Conservation (phyloP, 1,284 basidiomycete genomes). For the Rhodotorula sp. region DNA sequence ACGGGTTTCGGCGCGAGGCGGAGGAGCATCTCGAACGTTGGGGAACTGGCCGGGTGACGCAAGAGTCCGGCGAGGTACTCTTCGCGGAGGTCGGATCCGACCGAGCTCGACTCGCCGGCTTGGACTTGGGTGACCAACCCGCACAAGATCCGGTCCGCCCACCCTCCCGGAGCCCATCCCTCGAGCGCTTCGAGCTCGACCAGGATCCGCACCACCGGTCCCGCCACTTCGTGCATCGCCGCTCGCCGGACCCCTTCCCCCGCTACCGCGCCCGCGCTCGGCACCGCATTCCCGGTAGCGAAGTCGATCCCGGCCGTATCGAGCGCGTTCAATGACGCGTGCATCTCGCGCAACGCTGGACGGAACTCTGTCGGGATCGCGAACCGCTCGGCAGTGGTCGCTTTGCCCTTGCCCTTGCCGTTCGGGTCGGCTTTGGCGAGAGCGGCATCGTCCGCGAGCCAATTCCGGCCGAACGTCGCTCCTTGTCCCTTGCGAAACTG, state of each 20-base stretch:
- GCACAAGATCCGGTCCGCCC: constrained; percentile 76
- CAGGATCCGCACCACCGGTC: constrained; percentile 71
- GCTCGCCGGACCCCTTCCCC: constrained; percentile 76
- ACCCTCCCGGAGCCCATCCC: constrained; percentile 64
- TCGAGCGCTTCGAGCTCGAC: constrained; percentile 54
- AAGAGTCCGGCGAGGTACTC: constrained; percentile 76
- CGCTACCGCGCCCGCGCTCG: constrained; percentile 12
- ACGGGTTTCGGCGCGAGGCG: constrained; percentile 60
- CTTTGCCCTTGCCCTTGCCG: constrained; percentile 48
- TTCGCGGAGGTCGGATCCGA: constrained; percentile 51
- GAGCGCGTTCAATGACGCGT: constrained; percentile 54
- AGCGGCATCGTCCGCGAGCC: constrained; percentile 50
- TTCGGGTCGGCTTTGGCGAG: constrained; percentile 3
- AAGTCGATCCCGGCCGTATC: constrained; percentile 17
- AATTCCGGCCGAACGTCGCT: constrained; percentile 56
- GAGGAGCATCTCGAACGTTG: constrained; percentile 76
- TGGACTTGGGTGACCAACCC: constrained; percentile 67
- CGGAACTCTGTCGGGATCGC: constrained; percentile 59
- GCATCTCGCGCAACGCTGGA: constrained; percentile 57
- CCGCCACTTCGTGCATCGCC: constrained; percentile 75
- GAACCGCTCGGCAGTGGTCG: constrained; percentile 25
- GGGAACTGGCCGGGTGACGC: constrained; percentile 79
- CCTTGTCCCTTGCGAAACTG: constrained; percentile 73
- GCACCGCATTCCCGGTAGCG: not conserved
- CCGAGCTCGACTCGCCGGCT: not conserved